Evolutionary conservation across 495 filamentous ascomycete genomes (phyloP).

Genomic region (Glutinoglossum americanum): DNA sequence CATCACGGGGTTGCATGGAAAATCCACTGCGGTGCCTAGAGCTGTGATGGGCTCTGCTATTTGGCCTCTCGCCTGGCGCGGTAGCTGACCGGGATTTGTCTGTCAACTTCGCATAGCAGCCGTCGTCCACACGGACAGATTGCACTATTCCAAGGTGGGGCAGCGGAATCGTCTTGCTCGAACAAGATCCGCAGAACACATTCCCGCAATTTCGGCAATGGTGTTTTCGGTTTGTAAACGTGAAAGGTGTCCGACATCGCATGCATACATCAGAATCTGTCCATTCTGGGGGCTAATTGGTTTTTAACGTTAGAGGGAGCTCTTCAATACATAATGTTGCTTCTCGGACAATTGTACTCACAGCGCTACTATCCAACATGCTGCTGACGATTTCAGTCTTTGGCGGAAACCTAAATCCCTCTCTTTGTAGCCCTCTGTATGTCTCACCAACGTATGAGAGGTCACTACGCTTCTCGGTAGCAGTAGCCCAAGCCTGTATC

Average conservation of each 20-base stretch:
- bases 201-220: slow-evolving; percentile 96
- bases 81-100: slow-evolving; percentile 36
- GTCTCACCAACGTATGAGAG: slow-evolving; percentile 71
- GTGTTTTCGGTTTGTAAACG: slow-evolving; percentile 93
- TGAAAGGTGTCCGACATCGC: slow-evolving; percentile 87
- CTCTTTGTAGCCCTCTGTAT: slow-evolving; percentile 56
- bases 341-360: slow-evolving; percentile 26
- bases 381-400: slow-evolving; percentile 69
- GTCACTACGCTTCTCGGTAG: slow-evolving; percentile 66
- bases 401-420: slow-evolving; percentile 80
- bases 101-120: slow-evolving; percentile 75
- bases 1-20: slow-evolving; percentile 72
- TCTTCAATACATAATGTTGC: background rate
- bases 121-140: slow-evolving; percentile 89
- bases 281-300: slow-evolving; percentile 76
- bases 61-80: slow-evolving; percentile 22
- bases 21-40: slow-evolving; percentile 25
- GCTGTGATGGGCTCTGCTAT: slow-evolving; percentile 29
- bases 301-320: background rate
- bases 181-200: slow-evolving; percentile 87
- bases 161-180: slow-evolving; percentile 66
- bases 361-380: slow-evolving; percentile 92
- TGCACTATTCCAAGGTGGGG: slow-evolving; percentile 85
- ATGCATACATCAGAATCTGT: slow-evolving; percentile 96
- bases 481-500: slow-evolving; percentile 83